Evolutionary conservation across 345 rosid species (phyloP).

Genomic region (Euclidium syriacum): DNA sequence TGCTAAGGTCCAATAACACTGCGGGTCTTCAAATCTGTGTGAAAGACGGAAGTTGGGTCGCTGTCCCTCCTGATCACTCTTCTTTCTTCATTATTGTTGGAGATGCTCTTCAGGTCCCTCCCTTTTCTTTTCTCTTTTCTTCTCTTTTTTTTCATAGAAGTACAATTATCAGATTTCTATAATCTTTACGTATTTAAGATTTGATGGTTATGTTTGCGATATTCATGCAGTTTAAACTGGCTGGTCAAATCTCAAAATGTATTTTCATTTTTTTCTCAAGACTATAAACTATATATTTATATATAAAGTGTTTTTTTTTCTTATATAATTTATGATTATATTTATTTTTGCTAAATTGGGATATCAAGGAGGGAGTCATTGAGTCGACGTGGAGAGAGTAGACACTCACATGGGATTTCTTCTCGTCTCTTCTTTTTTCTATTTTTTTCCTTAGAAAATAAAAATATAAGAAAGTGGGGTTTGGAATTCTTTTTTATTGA

Average conservation of each 20-base stretch:
- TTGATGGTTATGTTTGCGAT: conserved; percentile 9
- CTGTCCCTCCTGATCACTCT: conserved; percentile 78
- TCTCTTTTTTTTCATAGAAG: neutral
- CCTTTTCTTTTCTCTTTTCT: neutral
- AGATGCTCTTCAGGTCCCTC: conserved; percentile 73
- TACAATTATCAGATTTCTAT: neutral
- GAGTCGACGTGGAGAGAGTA: conserved; percentile 1
- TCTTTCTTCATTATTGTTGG: conserved; percentile 93
- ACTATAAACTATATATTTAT: neutral
- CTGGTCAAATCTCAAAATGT: neutral
- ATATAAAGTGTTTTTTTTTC: neutral
- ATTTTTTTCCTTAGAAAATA: neutral
- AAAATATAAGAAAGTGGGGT: neutral
- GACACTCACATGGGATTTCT: conserved; percentile 12
- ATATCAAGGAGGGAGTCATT: neutral
- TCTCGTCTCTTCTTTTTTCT: neutral
- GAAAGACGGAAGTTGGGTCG: conserved; percentile 66
- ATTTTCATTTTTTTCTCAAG: neutral
- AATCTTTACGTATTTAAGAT: conserved; percentile 1
- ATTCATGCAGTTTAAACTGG: neutral
- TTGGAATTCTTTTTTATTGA: neutral
- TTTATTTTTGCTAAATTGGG: neutral
- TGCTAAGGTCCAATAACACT: conserved; percentile 78
- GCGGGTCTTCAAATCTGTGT: conserved; percentile 80
- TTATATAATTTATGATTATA: neutral